A percentile compares a stretch with the other conserved stretches of the same genome.
Conservation (phyloP, 164 flowering plant genomes). For the Akebia trifoliata region DNA sequence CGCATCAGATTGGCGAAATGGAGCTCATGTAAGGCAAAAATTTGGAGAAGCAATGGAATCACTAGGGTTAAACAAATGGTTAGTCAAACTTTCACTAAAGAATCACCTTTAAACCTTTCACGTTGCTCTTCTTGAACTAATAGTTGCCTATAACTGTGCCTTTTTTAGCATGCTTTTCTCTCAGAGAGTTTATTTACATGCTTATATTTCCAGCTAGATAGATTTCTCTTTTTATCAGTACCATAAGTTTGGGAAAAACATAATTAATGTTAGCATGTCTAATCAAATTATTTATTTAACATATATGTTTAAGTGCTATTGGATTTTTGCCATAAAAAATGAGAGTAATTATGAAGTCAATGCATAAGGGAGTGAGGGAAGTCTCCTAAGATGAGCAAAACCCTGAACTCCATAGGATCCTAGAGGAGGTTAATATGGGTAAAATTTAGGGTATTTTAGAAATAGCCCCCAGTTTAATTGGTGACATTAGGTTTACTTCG, state of each 20-base stretch:
- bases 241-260: neutral
- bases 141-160: too few species aligned
- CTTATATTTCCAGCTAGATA: neutral
- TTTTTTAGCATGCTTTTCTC: neutral
- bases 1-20: slow-evolving; percentile 89
- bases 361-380: too few species aligned
- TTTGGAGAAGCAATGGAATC: slow-evolving; percentile 86
- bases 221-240: neutral
- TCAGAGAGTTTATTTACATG: neutral
- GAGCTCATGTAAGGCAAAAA: slow-evolving; percentile 68
- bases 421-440: too few species aligned
- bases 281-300: neutral
- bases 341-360: too few species aligned
- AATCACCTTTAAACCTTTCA: slow-evolving; percentile 2
- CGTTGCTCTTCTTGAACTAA: slow-evolving; percentile 1
- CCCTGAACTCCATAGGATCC: too few species aligned
- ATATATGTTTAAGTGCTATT: neutral
- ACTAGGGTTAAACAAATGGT: slow-evolving; percentile 60
- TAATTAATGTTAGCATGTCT: neutral
- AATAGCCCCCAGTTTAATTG: too few species aligned
- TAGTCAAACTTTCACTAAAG: slow-evolving; percentile 13
- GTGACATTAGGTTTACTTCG: too few species aligned
- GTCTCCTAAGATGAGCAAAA: too few species aligned
- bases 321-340: too few species aligned
- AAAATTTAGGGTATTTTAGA: too few species aligned